phyloP scores from a whole-genome alignment of 202 grass and related monocot genomes.

The Zoysia matrella region DNA sequence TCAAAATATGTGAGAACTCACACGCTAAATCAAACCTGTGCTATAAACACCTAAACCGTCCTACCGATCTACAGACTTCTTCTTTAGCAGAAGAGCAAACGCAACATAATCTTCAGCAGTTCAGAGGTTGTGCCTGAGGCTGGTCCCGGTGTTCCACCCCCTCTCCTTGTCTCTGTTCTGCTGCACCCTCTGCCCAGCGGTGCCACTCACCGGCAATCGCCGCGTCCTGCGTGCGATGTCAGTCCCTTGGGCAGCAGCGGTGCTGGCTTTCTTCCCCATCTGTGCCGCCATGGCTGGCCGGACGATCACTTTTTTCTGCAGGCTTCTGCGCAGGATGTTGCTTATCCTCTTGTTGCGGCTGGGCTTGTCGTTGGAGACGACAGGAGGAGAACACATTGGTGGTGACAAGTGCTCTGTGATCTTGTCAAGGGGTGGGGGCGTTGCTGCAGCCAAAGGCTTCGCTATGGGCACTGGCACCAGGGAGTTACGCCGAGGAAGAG shows the following conservation, averaged over 20 bases:
- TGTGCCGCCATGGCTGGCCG: constrained; percentile 51
- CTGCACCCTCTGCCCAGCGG: constrained; percentile 26
- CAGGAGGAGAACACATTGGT: constrained; percentile 22
- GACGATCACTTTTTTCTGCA: constrained; percentile 97
- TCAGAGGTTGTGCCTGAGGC: constrained; percentile 35
- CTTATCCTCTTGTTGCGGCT: constrained; percentile 65
- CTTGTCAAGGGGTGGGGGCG: constrained; percentile 35
- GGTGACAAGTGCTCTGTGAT: constrained; percentile 38
- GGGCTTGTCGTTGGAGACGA: constrained; percentile 34
- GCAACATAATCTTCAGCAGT: not conserved
- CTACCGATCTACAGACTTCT: constrained; percentile 21
- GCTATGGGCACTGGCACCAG: constrained; percentile 38
- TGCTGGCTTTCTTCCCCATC: constrained; percentile 37
- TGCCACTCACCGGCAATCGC: constrained; percentile 27
- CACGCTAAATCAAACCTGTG: not conserved
- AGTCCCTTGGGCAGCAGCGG: constrained; percentile 6
- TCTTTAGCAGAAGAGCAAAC: not conserved
- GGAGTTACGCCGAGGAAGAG: constrained; percentile 45
- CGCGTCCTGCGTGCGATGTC: constrained; percentile 49
- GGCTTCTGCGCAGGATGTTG: constrained; percentile 82
- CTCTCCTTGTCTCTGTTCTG: constrained; percentile 68
- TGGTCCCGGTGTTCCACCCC: constrained; percentile 66
- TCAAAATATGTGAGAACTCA: constrained; percentile 47
- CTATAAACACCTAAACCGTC: constrained; percentile 39
- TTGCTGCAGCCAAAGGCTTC: constrained; percentile 29